Conservation (phyloP, 2,329 filamentous ascomycete species). For the Fusarium multiceps region DNA sequence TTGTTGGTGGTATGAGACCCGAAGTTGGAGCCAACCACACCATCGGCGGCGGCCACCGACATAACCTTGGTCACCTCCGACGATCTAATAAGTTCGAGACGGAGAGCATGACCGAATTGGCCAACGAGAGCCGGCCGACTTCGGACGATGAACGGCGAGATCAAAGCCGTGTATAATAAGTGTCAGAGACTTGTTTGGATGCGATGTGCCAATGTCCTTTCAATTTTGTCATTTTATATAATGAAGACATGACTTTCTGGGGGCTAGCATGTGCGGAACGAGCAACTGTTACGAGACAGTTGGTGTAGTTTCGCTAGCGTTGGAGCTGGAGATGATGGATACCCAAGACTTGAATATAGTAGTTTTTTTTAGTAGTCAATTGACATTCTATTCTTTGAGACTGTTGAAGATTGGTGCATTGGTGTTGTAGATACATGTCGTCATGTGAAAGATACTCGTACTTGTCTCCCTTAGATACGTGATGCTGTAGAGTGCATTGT, state of each 20-base stretch:
- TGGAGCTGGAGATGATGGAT: conserved; percentile 24
- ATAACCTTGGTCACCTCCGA: conserved; percentile 49
- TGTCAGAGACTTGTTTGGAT: not conserved
- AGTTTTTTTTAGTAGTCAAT: conserved; percentile 12
- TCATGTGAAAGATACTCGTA: not conserved
- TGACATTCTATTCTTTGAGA: conserved; percentile 3
- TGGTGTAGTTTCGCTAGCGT: conserved; percentile 8
- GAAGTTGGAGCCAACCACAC: conserved; percentile 10
- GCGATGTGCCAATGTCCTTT: conserved; percentile 5
- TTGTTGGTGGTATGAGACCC: conserved; percentile 45
- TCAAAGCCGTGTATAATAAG: conserved; percentile 19
- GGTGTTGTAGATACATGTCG: not conserved
- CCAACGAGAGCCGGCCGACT: conserved; percentile 51
- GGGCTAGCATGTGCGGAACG: not conserved
- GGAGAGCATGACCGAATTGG: conserved; percentile 64
- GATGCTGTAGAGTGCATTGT: not conserved
- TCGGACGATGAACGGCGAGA: conserved; percentile 50
- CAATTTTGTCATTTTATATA: conserved; percentile 25
- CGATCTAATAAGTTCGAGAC: conserved; percentile 56
- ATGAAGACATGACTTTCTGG: conserved; percentile 30
- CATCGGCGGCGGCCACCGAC: conserved; percentile 29
- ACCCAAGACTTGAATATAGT: conserved; percentile 25
- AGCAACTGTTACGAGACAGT: not conserved
- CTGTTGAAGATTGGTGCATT: not conserved
- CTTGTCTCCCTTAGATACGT: not conserved